A percentile compares a stretch with the other conserved stretches of the same genome.
phyloP scores from a whole-genome alignment of 1,284 basidiomycete species.

The Cerrena zonata region DNA sequence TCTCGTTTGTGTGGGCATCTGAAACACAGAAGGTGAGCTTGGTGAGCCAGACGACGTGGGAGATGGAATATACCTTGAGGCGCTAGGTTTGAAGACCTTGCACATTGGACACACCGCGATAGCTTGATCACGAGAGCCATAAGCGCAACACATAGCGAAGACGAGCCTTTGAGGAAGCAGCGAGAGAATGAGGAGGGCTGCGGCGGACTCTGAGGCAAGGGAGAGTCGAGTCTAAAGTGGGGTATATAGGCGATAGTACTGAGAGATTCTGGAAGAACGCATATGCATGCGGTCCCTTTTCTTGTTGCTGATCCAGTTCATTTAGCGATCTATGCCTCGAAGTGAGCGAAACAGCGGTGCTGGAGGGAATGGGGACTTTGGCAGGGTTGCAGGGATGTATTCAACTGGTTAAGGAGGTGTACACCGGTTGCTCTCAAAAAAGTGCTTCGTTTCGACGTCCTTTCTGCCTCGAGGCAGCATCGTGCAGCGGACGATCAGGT shows the following conservation, averaged over 20 bases:
- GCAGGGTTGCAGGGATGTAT: slow-evolving; percentile 16
- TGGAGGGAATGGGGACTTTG: slow-evolving; percentile 17
- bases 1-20: slow-evolving; percentile 73
- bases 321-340: slow-evolving; percentile 28
- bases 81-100: slow-evolving; percentile 64
- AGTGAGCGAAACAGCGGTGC: slow-evolving; percentile 11
- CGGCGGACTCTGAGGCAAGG: slow-evolving; percentile 12
- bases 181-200: slow-evolving; percentile 24
- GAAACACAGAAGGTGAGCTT: slow-evolving; percentile 18
- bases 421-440: slow-evolving; percentile 17
- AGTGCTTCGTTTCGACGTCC: slow-evolving; percentile 28
- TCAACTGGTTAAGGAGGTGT: slow-evolving; percentile 21
- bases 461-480: slow-evolving; percentile 30
- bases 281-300: slow-evolving; percentile 45
- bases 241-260: slow-evolving; percentile 41
- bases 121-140: slow-evolving; percentile 61
- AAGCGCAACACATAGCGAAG: slow-evolving; percentile 62
- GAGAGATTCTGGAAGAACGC: slow-evolving; percentile 37
- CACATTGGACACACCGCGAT: slow-evolving; percentile 73
- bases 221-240: slow-evolving; percentile 31
- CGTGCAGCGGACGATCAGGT: slow-evolving; percentile 22
- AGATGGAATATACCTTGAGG: slow-evolving; percentile 40
- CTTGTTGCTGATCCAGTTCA: slow-evolving; percentile 40
- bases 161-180: slow-evolving; percentile 22
- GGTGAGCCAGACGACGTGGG: slow-evolving; percentile 11